A percentile compares a stretch with the other conserved stretches of the same genome.
These are phyloP conservation scores for Amesomyces nigricolor DNA, from an alignment of 2,329 filamentous ascomycete species.

Conservation along the genomic window DNA sequence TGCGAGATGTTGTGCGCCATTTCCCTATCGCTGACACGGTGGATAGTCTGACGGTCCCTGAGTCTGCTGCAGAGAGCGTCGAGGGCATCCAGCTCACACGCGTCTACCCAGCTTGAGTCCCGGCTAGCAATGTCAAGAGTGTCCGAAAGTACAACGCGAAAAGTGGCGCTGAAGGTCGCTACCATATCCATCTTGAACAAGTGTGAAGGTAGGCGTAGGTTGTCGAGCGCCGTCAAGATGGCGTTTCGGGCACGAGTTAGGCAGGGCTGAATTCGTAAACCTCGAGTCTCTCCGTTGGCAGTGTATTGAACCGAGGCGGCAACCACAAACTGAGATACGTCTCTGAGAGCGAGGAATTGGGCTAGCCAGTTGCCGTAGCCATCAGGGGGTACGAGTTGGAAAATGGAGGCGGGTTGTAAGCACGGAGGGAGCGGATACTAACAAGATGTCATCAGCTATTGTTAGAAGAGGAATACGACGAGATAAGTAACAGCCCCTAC, in stretches of 20 bases:
- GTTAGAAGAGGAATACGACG: too few species aligned
- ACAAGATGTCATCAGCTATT: neutral
- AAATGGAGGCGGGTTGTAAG: constrained; percentile 32
- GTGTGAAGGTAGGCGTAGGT: constrained; percentile 32
- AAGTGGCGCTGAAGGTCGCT: constrained; percentile 32
- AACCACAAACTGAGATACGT: constrained; percentile 36
- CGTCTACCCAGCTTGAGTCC: constrained; percentile 29
- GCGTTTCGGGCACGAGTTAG: constrained; percentile 35
- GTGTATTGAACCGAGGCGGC: constrained; percentile 36
- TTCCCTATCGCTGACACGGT: constrained; percentile 38
- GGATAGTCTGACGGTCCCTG: constrained; percentile 32
- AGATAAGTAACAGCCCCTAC: too few species aligned
- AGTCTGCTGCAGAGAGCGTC: constrained; percentile 33
- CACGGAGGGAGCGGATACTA: constrained; percentile 36
- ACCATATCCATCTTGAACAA: constrained; percentile 34
- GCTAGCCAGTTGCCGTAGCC: constrained; percentile 33
- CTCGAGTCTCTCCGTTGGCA: constrained; percentile 32
- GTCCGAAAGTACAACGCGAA: constrained; percentile 36
- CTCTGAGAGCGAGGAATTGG: constrained; percentile 36
- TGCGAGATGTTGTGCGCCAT: constrained; percentile 34
- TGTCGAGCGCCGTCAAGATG: constrained; percentile 33
- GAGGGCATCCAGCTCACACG: constrained; percentile 34
- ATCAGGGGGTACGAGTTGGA: constrained; percentile 30
- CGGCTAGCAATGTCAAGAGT: constrained; percentile 30
- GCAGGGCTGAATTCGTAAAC: constrained; percentile 31